Conservation (phyloP, 2,329 filamentous ascomycete genomes). For the Ophiocordyceps camponoti-rufipedis region DNA sequence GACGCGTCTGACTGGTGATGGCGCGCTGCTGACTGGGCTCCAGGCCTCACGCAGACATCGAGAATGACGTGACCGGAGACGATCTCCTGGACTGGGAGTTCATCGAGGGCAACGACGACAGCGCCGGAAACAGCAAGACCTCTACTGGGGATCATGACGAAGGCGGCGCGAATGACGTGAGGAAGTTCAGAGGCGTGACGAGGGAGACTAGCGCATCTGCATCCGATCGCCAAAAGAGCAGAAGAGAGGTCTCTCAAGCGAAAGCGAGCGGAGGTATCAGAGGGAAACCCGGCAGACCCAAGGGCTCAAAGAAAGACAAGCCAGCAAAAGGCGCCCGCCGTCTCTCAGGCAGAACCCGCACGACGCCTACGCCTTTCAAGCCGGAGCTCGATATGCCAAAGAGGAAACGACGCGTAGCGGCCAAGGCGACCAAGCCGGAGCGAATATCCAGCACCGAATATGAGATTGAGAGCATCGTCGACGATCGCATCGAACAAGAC, state of each 20-base stretch:
- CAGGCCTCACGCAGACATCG: not conserved
- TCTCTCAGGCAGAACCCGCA: not conserved
- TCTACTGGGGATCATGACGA: too few species aligned
- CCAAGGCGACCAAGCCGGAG: not conserved
- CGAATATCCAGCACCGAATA: constrained; percentile 13
- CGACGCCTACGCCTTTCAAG: not conserved
- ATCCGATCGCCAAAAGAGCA: not conserved
- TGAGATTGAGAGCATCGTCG: constrained; percentile 29
- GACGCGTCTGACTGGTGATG: not conserved
- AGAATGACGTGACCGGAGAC: not conserved
- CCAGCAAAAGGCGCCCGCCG: not conserved
- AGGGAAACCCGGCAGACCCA: not conserved
- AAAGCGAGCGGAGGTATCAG: too few species aligned
- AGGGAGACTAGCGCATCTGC: not conserved
- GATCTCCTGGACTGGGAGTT: not conserved
- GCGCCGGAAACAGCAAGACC: not conserved
- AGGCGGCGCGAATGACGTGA: too few species aligned
- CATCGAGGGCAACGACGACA: not conserved
- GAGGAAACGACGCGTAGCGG: constrained; percentile 3
- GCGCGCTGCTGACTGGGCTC: not conserved
- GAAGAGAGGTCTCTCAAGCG: not conserved
- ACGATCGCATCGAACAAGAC: constrained; percentile 17
- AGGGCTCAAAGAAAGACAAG: not conserved
- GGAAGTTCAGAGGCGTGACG: not conserved
- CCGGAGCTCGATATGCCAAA: constrained; percentile 2